These are phyloP conservation scores for Allomyces arbusculus DNA, from an alignment of 192 early-diverging fungal genomes.

Conservation along the genomic window DNA sequence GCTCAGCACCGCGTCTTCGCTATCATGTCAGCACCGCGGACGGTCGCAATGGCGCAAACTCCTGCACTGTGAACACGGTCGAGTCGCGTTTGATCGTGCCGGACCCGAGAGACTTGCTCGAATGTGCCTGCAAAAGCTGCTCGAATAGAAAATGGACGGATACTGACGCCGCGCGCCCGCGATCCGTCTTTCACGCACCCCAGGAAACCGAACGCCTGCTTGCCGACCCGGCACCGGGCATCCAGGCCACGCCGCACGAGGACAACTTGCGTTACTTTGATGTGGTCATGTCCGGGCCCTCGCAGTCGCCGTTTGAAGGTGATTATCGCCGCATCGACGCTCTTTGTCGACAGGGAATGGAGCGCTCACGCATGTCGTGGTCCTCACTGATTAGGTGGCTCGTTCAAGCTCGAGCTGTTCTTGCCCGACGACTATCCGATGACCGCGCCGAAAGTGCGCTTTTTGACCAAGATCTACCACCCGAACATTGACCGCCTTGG, in stretches of 20 bases:
- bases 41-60: too few species aligned
- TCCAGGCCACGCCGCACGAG: constrained; percentile 68
- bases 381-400: constrained; percentile 36
- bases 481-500: constrained; percentile 98
- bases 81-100: too few species aligned
- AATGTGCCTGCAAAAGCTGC: background rate
- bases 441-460: constrained; percentile 94
- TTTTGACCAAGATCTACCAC: constrained; percentile 96
- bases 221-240: constrained; percentile 86
- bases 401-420: constrained; percentile 87
- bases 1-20: background rate
- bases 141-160: background rate
- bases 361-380: background rate
- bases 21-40: too few species aligned
- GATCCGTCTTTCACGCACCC: background rate
- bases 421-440: constrained; percentile 96
- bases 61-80: too few species aligned
- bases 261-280: constrained; percentile 95
- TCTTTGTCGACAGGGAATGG: background rate
- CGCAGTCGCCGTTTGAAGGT: constrained; percentile 91
- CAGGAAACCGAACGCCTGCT: constrained; percentile 90
- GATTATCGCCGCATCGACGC: background rate
- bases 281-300: constrained; percentile 77
- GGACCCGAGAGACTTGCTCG: background rate
- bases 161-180: background rate